Evolutionary conservation across 2,329 filamentous ascomycete species (phyloP), one percentile per base, ranked within the genome.

Genomic region (Myriosclerotinia duriaeana): DNA sequence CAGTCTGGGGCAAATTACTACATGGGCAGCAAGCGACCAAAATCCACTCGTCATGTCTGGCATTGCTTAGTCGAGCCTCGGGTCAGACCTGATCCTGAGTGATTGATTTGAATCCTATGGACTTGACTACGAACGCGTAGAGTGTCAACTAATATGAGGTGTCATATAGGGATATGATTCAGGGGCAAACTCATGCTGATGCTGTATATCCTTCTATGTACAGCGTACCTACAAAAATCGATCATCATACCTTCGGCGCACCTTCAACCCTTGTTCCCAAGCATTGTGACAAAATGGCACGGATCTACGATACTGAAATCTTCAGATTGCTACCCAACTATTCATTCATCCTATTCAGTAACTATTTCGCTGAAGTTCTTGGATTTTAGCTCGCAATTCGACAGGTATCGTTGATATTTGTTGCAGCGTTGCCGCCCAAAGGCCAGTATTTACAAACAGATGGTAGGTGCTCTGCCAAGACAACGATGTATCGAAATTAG

Each of bases 81-180:
- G 53, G n/a, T 58, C 30, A 46, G 63, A 44, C n/a, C 20, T 6
- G n/a, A 22, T 52, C 48, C 36, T 42, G 62, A n/a, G n/a, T 44
- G 53, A 20, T 38, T 38, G 62, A 42, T 52, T 36, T 9, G 38
- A 60, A 60, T n/a, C 15, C 22, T 53, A 34, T 52, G 46, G 63
- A 42, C 46, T 40, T 52, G 30, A 15, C n/a, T 34, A 59, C 58
- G 52, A 60, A 67, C 66, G 53, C 53, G 36, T 46, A 64, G 12
- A 53, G 66, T 65, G 36, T 65, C 66, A 67, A 53, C 50, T 60
- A 30, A 46, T 65, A 54, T 67, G 60, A 67, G 52, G 42, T 42
- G n/a, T 53, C 42, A 59, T 59, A 34, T 48, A 52, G n/a, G 40
- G 38, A 53, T 30, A 34, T 34, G 20, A 46, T 46, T 53, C 54